A percentile compares a stretch with the other conserved stretches of the same genome.
phyloP scores from a whole-genome alignment of 768 basidiomycete genomes.

The Basidioascus undulatus region DNA sequence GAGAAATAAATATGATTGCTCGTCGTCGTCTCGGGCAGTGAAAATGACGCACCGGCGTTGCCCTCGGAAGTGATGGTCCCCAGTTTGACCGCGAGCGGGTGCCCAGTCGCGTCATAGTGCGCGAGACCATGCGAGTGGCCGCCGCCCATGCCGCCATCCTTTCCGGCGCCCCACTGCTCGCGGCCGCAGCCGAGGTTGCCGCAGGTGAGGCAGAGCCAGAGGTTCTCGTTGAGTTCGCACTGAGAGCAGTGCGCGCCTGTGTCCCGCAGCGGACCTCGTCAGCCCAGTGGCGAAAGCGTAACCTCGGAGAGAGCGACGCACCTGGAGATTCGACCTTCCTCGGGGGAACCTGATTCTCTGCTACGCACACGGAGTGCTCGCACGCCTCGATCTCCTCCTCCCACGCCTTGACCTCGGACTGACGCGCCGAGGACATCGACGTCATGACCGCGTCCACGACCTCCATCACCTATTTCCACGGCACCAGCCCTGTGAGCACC shows the following conservation, averaged over 20 bases:
- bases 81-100: conserved; percentile 69
- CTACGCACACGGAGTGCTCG: conserved; percentile 47
- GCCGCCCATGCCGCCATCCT: conserved; percentile 22
- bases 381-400: conserved; percentile 79
- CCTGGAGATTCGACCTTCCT: conserved; percentile 29
- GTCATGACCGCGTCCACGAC: conserved; percentile 47
- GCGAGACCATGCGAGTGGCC: conserved; percentile 76
- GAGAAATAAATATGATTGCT: neutral
- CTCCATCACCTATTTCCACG: conserved; percentile 28
- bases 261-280: too few relatives aligned
- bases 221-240: conserved; percentile 70
- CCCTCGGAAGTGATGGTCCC: conserved; percentile 95
- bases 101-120: conserved; percentile 47
- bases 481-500: too few relatives aligned
- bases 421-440: conserved; percentile 66
- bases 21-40: neutral
- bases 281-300: too few relatives aligned
- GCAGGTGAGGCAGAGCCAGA: conserved; percentile 88
- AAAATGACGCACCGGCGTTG: conserved; percentile 36
- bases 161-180: conserved; percentile 56
- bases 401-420: conserved; percentile 92
- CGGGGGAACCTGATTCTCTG: conserved; percentile 24
- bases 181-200: conserved; percentile 77
- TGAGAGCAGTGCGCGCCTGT: conserved; percentile 53
- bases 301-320: too few relatives aligned